Evolutionary conservation across 1,284 basidiomycete genomes (phyloP).

Genomic region (Ustilago trichophora): DNA sequence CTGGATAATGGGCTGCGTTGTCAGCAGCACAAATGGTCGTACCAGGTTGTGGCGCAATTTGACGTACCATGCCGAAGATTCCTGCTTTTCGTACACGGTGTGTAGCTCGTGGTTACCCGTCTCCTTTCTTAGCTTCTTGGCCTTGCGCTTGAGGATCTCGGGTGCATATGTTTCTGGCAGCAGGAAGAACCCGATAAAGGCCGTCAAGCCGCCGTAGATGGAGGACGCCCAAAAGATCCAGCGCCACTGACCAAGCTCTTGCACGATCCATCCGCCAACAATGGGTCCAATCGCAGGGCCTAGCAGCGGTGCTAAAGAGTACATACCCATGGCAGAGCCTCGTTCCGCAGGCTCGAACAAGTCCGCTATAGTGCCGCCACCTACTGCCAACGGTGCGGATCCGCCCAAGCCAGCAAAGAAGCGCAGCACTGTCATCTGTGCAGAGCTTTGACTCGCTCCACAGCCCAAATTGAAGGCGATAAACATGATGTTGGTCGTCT

Average conservation of each 20-base stretch:
- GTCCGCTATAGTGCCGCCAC: constrained; percentile 71
- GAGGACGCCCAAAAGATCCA: constrained; percentile 53
- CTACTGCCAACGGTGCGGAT: constrained; percentile 69
- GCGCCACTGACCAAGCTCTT: constrained; percentile 39
- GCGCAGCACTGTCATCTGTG: constrained; percentile 70
- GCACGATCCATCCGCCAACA: constrained; percentile 49
- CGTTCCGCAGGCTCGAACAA: constrained; percentile 76
- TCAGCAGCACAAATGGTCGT: constrained; percentile 70
- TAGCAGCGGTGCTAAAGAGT: constrained; percentile 70
- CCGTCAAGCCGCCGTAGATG: constrained; percentile 48
- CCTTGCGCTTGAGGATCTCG: constrained; percentile 58
- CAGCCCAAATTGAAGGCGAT: constrained; percentile 61
- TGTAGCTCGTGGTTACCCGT: constrained; percentile 58
- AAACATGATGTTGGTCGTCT: constrained; percentile 53
- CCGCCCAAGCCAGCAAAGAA: constrained; percentile 76
- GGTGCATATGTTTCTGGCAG: constrained; percentile 66
- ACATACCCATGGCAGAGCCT: constrained; percentile 76
- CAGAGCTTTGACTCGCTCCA: constrained; percentile 35
- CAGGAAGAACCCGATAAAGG: constrained; percentile 47
- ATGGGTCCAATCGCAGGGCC: constrained; percentile 53
- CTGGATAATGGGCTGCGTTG: constrained; percentile 70
- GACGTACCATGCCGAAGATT: constrained; percentile 60
- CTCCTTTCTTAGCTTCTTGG: constrained; percentile 69
- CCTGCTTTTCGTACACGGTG: constrained; percentile 56
- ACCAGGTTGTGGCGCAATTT: constrained; percentile 66